A percentile compares a stretch with the other conserved stretches of the same genome.
Conservation (phyloP, 768 basidiomycete genomes). For the Psilocybe azurescens region DNA sequence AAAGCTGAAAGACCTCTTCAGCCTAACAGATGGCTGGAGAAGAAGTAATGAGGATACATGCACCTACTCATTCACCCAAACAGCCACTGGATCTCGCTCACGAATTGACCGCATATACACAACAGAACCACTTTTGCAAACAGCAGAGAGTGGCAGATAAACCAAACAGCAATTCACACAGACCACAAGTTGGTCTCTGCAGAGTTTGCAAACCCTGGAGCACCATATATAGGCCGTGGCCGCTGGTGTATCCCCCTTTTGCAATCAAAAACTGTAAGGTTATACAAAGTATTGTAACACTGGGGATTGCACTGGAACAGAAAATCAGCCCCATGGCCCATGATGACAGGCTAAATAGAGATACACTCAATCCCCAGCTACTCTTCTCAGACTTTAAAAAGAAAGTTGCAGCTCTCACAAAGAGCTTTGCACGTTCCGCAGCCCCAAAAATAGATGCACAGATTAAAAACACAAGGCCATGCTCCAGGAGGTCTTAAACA, state of each 20-base stretch:
- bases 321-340: neutral
- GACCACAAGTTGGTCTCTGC: slow-evolving; percentile 39
- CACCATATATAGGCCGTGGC: slow-evolving; percentile 36
- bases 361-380: neutral
- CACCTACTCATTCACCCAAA: slow-evolving; percentile 33
- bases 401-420: neutral
- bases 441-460: neutral
- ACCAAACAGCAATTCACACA: slow-evolving; percentile 21
- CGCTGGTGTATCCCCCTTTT: slow-evolving; percentile 32
- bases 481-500: neutral
- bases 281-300: slow-evolving; percentile 20
- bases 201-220: slow-evolving; percentile 18
- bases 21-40: slow-evolving; percentile 39
- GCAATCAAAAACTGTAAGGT: slow-evolving; percentile 11
- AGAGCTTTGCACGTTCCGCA: neutral
- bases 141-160: slow-evolving; percentile 32
- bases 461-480: neutral
- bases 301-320: slow-evolving; percentile 1
- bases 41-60: slow-evolving; percentile 20
- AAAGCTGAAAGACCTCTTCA: slow-evolving; percentile 21
- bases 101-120: slow-evolving; percentile 44
- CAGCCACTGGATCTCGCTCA: slow-evolving; percentile 24
- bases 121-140: slow-evolving; percentile 9
- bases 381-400: neutral
- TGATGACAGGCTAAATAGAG: neutral